Conservation (phyloP, 129 eudicot species). For the Flaveria robusta region DNA sequence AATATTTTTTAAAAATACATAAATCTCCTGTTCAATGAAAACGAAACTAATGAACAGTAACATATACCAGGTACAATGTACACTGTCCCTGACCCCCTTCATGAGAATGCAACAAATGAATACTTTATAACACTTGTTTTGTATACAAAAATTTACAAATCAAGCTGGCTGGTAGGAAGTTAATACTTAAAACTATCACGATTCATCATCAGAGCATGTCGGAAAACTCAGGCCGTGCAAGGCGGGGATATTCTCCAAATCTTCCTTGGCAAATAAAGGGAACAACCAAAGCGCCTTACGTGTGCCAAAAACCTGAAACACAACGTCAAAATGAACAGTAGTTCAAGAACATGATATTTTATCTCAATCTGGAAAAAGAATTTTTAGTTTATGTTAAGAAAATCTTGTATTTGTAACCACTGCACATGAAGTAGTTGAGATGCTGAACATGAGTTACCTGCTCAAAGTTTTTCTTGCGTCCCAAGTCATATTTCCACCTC, state of each 20-base stretch:
- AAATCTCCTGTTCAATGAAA: neutral
- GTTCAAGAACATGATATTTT: neutral
- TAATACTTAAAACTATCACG: conserved; percentile 23
- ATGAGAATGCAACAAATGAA: conserved; percentile 1
- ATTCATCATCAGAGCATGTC: conserved; percentile 46
- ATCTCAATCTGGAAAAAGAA: neutral
- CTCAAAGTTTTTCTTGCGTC: conserved; percentile 69
- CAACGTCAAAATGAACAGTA: neutral
- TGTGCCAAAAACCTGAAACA: conserved; percentile 68
- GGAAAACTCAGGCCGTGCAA: conserved; percentile 75
- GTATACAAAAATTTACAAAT: conserved; percentile 14
- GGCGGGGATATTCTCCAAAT: conserved; percentile 66
- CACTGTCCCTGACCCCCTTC: neutral
- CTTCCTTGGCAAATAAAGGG: conserved; percentile 69
- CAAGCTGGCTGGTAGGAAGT: conserved; percentile 2
- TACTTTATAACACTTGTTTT: neutral
- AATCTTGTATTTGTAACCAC: neutral
- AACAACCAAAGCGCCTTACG: conserved; percentile 66
- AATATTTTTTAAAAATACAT: too few species aligned
- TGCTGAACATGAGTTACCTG: conserved; percentile 52
- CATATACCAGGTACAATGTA: neutral
- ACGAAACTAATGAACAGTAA: neutral
- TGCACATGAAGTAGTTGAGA: conserved; percentile 6
- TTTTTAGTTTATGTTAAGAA: neutral
- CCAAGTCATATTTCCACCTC: conserved; percentile 86